These are phyloP conservation scores for Boletus sensibilis DNA, from an alignment of 768 basidiomycete genomes.

Conservation along the genomic window DNA sequence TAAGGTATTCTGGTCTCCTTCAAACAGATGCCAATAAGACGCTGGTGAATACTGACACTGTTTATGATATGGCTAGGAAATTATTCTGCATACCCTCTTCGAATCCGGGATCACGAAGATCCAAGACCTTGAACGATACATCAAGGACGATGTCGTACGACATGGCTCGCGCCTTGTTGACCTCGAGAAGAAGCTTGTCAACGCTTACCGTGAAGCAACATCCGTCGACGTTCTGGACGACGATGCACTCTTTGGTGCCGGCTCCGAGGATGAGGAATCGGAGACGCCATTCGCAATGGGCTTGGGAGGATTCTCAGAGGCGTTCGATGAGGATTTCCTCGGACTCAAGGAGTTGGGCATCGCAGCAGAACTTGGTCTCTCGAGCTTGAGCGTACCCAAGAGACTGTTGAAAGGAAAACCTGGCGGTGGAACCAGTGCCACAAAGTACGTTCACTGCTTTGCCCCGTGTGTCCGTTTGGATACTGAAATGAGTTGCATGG, in stretches of 20 bases:
- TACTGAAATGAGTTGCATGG: constrained; percentile 4
- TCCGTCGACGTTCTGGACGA: constrained; percentile 47
- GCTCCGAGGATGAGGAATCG: constrained; percentile 61
- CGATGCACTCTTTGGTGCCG: constrained; percentile 45
- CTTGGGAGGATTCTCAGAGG: constrained; percentile 72
- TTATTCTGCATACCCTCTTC: constrained; percentile 86
- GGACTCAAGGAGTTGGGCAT: constrained; percentile 87
- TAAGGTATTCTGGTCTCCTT: constrained; percentile 33
- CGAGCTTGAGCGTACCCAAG: constrained; percentile 76
- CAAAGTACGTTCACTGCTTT: constrained; percentile 46
- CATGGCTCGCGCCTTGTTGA: constrained; percentile 76
- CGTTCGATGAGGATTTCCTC: constrained; percentile 90
- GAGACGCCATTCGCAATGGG: constrained; percentile 74
- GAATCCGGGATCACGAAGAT: constrained; percentile 82
- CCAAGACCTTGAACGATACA: constrained; percentile 80
- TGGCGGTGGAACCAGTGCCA: constrained; percentile 37
- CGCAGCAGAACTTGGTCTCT: constrained; percentile 78
- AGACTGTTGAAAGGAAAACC: constrained; percentile 68
- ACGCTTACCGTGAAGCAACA: constrained; percentile 75
- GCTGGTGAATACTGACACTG: constrained; percentile 5
- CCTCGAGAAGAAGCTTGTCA: constrained; percentile 81
- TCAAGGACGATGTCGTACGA: constrained; percentile 84
- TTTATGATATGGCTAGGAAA: constrained; percentile 60
- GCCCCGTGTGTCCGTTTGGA: neutral
- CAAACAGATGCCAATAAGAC: neutral